Conservation (phyloP, 306 rosid genomes). For the Vigna radiata region DNA sequence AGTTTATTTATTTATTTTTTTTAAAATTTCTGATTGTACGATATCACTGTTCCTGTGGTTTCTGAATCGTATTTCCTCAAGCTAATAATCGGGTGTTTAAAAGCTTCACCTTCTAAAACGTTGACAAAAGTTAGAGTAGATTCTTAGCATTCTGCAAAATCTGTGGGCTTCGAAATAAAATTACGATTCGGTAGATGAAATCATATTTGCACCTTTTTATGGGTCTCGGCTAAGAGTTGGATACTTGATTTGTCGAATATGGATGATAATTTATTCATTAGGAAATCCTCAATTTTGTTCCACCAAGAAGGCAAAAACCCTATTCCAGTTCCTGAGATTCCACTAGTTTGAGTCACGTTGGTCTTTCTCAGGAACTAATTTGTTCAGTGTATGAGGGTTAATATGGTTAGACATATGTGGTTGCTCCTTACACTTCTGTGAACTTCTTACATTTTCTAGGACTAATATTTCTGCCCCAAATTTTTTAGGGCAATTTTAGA, state of each 20-base stretch:
- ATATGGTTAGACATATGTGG: neutral
- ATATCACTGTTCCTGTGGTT: neutral
- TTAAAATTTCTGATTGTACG: neutral
- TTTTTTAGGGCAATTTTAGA: neutral
- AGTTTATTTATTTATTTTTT: too few species aligned
- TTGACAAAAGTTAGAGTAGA: neutral
- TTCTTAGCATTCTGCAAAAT: neutral
- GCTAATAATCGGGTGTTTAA: neutral
- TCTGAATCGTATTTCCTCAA: conserved; percentile 1
- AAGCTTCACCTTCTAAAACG: neutral
- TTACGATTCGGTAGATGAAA: conserved; percentile 2
- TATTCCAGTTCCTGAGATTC: neutral
- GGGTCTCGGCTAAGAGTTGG: neutral
- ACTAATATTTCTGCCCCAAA: neutral
- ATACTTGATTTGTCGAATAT: neutral
- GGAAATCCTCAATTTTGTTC: neutral
- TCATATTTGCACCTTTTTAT: neutral
- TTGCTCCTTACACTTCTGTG: neutral
- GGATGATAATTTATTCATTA: neutral
- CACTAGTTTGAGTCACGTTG: neutral
- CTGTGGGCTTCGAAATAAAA: neutral
- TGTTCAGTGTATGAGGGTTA: neutral
- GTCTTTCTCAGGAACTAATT: neutral
- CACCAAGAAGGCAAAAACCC: neutral
- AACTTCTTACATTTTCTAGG: neutral